These are phyloP conservation scores for Peronospora belbahrii DNA, from an alignment of 352 stramenopile genomes.

Conservation along the genomic window DNA sequence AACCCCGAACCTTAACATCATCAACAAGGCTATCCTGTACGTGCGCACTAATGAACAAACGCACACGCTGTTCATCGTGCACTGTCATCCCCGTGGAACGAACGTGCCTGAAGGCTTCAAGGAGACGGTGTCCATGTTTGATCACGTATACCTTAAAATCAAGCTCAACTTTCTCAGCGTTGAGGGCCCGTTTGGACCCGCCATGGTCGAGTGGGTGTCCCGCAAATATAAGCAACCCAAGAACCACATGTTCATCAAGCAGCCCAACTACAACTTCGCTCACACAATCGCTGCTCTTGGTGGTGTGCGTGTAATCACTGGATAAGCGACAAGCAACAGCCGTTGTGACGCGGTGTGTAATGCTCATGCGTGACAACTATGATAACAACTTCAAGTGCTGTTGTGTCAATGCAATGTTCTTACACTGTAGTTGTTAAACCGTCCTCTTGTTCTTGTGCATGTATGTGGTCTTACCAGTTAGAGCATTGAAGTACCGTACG, in stretches of 20 bases:
- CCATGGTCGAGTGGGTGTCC: conserved; percentile 89
- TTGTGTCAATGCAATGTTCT: neutral
- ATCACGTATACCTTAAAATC: conserved; percentile 93
- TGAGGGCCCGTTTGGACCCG: conserved; percentile 77
- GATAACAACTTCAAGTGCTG: conserved; percentile 3
- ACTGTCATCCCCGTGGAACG: conserved; percentile 71
- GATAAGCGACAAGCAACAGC: conserved; percentile 34
- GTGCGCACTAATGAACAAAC: conserved; percentile 92
- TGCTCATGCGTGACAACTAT: neutral
- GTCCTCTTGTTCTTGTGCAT: neutral
- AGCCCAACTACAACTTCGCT: conserved; percentile 90
- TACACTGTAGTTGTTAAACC: neutral
- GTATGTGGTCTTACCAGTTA: too few relatives aligned
- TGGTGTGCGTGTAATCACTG: conserved; percentile 89
- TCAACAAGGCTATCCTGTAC: conserved; percentile 95
- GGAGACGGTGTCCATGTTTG: conserved; percentile 86
- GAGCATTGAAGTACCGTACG: too few relatives aligned
- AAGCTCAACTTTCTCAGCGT: conserved; percentile 91
- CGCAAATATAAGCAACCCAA: conserved; percentile 86
- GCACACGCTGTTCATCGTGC: conserved; percentile 85
- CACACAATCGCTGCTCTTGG: conserved; percentile 89
- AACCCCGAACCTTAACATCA: conserved; percentile 84
- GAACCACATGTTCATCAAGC: conserved; percentile 96
- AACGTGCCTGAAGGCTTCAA: conserved; percentile 60
- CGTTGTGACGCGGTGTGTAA: too few relatives aligned